Base-by-base conservation (phyloP, 1,139 yeast genomes). In the Yamadazyma atlantica region DNA sequence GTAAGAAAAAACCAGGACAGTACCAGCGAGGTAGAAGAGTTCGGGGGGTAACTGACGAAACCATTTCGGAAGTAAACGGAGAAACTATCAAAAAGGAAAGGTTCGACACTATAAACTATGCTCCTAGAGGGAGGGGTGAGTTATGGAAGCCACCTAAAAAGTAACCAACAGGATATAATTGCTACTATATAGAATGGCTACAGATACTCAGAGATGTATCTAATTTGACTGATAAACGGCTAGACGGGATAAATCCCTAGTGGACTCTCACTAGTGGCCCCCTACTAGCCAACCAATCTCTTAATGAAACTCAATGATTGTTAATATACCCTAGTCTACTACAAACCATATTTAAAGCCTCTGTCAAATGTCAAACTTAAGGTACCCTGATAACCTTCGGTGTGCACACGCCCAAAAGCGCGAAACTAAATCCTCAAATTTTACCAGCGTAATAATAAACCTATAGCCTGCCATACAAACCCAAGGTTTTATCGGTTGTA, bases 121-220 rank as follows among this genome's bases (percentile, higher is more conserved):
- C 81, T 2, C 78, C 81, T 24, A 66, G 84, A 54, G 79, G 78
- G 3, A 44, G 51, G 8, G 83, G 83, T 2, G 56, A 70, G 37
- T 59, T 77, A 35, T 77, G 82, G 82, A 63, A 55, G 28, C 80
- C 81, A 42, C 63, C 47, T 46, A 11, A 21, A 25, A 14, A 14
- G 17, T 5, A 12, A 13, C 6, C 5, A 14, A 14, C 17, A 26
- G 22, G 22, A 19, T 19, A 19, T 9, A 19, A 19, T 19, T 19
- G n/a, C n/a, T n/a, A n/a, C n/a, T n/a, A n/a, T n/a, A n/a, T n/a
- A n/a, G n/a, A n/a, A n/a, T n/a, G n/a, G n/a, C n/a, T n/a, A n/a
- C n/a, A n/a, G n/a, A n/a, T n/a, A n/a, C n/a, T n/a, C n/a, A n/a
- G n/a, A n/a, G n/a, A n/a, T n/a, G n/a, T n/a, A n/a, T n/a, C n/a